These are phyloP conservation scores for Sclerotinia subarctica DNA, from an alignment of 2,329 filamentous ascomycete genomes.

Conservation along the genomic window DNA sequence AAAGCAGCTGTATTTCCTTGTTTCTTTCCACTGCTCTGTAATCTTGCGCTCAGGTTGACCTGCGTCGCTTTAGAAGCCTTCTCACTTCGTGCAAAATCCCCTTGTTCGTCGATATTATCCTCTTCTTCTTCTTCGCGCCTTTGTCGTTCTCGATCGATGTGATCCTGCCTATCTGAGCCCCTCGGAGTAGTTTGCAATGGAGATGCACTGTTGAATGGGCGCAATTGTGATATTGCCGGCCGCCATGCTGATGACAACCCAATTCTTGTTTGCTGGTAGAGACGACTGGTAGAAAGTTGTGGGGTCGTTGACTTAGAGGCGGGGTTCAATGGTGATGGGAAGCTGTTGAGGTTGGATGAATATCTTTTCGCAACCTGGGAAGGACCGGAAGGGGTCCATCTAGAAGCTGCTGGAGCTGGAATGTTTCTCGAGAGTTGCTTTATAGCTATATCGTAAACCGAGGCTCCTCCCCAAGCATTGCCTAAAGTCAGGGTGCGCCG, in stretches of 20 bases:
- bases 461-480: constrained; percentile 29
- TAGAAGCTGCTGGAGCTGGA: constrained; percentile 21
- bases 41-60: constrained; percentile 80
- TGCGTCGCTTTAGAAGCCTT: constrained; percentile 83
- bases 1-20: constrained; percentile 56
- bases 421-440: constrained; percentile 27
- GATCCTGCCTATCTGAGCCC: constrained; percentile 35
- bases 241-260: constrained; percentile 33
- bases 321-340: constrained; percentile 20
- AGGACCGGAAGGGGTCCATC: constrained; percentile 17
- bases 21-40: constrained; percentile 73
- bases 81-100: constrained; percentile 70
- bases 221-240: constrained; percentile 34
- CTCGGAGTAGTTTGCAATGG: constrained; percentile 28
- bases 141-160: constrained; percentile 39
- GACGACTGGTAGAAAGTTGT: constrained; percentile 22
- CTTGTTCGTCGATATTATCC: constrained; percentile 47
- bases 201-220: constrained; percentile 34
- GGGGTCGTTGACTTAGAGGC: constrained; percentile 22
- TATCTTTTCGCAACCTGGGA: constrained; percentile 21
- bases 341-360: constrained; percentile 26
- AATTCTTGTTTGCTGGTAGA: constrained; percentile 24
- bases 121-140: constrained; percentile 45
- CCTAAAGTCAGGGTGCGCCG: constrained; percentile 29
- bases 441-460: constrained; percentile 31